Percentiles rank a stretch among this genome's conserved stretches.
phyloP scores from a whole-genome alignment of 208 protist species.

The Crithidia mellificae region DNA sequence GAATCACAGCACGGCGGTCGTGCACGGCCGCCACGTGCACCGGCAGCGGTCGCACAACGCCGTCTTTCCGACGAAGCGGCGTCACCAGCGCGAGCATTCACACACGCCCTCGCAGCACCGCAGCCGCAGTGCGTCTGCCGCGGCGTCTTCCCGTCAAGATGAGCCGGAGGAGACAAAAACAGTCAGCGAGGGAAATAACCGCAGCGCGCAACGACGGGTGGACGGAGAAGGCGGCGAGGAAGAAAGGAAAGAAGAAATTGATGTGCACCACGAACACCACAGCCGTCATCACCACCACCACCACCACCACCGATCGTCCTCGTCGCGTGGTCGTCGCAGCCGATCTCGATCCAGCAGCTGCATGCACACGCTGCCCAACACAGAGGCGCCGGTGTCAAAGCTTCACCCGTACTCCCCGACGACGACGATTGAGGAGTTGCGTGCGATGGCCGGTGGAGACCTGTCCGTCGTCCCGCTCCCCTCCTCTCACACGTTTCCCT shows the following conservation, averaged over 20 bases:
- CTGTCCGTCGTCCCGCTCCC: constrained; percentile 21
- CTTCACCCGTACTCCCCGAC: constrained; percentile 15
- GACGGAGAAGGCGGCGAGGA: no score
- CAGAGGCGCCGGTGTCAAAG: constrained; percentile 23
- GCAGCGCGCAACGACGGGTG: no score
- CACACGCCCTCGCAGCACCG: not conserved
- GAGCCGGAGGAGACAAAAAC: no score
- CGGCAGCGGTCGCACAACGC: not conserved
- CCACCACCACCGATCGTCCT: not conserved
- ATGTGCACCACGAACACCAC: no score
- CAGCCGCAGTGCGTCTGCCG: not conserved
- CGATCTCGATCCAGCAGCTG: constrained; percentile 1
- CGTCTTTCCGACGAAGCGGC: constrained; percentile 10
- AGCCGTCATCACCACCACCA: not conserved
- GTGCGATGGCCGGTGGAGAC: constrained; percentile 36
- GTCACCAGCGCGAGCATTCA: no score
- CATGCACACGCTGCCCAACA: constrained; percentile 5
- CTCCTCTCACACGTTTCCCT: not conserved
- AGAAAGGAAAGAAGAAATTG: no score
- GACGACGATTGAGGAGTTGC: constrained; percentile 24
- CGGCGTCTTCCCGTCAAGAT: no score
- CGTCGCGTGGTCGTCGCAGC: not conserved
- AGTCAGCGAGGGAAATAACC: no score
- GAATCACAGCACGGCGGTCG: not conserved
- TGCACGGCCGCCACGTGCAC: not conserved